Conservation (phyloP, 2,329 filamentous ascomycete genomes). For the Capronia americana region DNA sequence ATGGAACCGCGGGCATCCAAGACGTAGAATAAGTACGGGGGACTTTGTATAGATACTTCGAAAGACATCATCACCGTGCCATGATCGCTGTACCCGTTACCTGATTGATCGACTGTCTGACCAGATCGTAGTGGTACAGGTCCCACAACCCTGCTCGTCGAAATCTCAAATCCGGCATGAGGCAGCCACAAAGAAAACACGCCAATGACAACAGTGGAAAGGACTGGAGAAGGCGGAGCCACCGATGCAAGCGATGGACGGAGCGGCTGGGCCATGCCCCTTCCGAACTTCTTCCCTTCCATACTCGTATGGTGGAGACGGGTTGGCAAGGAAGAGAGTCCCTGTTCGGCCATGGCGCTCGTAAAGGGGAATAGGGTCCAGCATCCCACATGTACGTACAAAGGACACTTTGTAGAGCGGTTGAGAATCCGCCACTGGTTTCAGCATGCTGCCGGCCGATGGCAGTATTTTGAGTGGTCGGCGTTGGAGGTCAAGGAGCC, state of each 20-base stretch:
- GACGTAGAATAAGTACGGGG: conserved; percentile 2
- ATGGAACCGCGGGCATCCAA: conserved; percentile 6
- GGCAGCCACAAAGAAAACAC: background rate
- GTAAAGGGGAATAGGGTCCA: background rate
- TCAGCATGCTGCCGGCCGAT: background rate
- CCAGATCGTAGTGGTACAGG: background rate
- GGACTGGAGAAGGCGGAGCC: background rate
- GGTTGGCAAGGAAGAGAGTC: background rate
- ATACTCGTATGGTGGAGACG: background rate
- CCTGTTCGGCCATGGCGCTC: background rate
- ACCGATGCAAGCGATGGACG: background rate
- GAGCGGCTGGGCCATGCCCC: background rate
- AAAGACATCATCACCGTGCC: background rate
- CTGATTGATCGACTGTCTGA: conserved; percentile 4
- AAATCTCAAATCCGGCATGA: conserved; percentile 3
- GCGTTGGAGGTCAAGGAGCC: background rate
- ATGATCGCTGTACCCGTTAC: conserved; percentile 18
- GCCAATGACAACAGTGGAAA: background rate
- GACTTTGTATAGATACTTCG: conserved; percentile 23
- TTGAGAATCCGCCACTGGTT: background rate
- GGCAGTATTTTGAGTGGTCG: background rate
- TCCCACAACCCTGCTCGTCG: background rate
- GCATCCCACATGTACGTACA: background rate
- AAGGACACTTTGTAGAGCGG: no score
- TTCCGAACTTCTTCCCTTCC: background rate